phyloP scores from a whole-genome alignment of 2,329 filamentous ascomycete species.

The Beauveria pseudobassiana region DNA sequence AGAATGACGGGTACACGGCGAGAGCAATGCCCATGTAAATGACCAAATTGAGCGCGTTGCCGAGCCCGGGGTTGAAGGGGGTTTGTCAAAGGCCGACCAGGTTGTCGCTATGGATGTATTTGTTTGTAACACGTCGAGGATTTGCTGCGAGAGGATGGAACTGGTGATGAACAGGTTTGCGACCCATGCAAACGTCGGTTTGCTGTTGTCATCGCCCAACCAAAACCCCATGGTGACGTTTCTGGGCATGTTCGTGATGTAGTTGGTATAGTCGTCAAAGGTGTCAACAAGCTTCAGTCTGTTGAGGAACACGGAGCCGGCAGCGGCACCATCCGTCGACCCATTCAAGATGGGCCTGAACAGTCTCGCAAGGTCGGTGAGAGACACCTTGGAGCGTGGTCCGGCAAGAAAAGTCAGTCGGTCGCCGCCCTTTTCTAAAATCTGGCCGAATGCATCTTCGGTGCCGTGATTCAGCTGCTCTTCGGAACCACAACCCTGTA shows the following conservation, averaged over 20 bases:
- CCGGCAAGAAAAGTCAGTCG: conserved; percentile 24
- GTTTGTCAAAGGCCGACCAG: conserved; percentile 69
- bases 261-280: conserved; percentile 60
- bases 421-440: conserved; percentile 16
- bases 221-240: conserved; percentile 73
- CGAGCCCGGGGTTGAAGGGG: conserved; percentile 64
- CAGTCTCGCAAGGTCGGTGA: conserved; percentile 22
- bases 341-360: conserved; percentile 34
- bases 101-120: conserved; percentile 63
- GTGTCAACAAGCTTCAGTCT: conserved; percentile 50
- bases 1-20: conserved; percentile 75
- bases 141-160: conserved; percentile 57
- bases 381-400: conserved; percentile 30
- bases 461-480: conserved; percentile 34
- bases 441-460: conserved; percentile 32
- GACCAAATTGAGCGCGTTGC: conserved; percentile 69
- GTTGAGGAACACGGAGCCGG: conserved; percentile 16
- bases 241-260: conserved; percentile 53
- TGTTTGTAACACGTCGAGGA: conserved; percentile 57
- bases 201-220: conserved; percentile 52
- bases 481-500: conserved; percentile 43
- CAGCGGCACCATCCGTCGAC: conserved; percentile 16
- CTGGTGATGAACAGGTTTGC: conserved; percentile 53
- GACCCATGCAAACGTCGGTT: conserved; percentile 64
- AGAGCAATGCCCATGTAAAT: conserved; percentile 77